Conservation (phyloP, 192 early-diverging fungal genomes). For the Chytriomyces hyalinus region DNA sequence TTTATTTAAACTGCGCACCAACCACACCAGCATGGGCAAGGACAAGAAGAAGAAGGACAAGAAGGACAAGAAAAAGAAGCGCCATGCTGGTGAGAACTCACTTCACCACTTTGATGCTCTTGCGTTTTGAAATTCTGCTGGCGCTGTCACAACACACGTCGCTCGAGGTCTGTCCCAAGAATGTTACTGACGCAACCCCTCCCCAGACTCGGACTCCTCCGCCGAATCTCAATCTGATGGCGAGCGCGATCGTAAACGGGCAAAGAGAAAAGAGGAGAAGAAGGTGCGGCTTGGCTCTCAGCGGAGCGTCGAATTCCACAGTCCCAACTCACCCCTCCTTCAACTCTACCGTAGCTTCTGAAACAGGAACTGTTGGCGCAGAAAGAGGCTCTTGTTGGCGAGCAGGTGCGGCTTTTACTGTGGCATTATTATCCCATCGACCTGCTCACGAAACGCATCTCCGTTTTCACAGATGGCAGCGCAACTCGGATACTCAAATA, state of each 20-base stretch:
- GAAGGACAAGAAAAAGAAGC: slow-evolving; percentile 21
- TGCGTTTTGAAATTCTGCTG: neutral
- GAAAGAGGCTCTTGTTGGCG: slow-evolving; percentile 27
- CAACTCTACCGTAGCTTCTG: slow-evolving; percentile 7
- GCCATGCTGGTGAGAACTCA: neutral
- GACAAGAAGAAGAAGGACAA: slow-evolving; percentile 10
- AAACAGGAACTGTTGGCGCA: slow-evolving; percentile 27
- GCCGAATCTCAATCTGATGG: neutral
- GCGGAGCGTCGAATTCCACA: neutral
- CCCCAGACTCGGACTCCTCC: slow-evolving; percentile 4
- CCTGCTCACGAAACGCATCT: neutral
- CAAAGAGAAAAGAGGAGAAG: slow-evolving; percentile 19
- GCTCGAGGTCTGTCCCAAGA: neutral
- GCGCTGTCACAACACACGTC: neutral
- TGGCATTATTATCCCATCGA: too few species aligned
- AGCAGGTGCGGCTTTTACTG: neutral
- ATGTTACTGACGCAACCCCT: too few species aligned
- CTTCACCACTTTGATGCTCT: neutral
- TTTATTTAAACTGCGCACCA: neutral
- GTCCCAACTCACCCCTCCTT: neutral
- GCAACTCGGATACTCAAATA: slow-evolving; percentile 67
- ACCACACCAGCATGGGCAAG: slow-evolving; percentile 7
- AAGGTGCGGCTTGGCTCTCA: neutral
- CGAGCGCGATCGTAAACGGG: neutral
- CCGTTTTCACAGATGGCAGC: slow-evolving; percentile 49